A percentile compares a stretch with the other conserved stretches of the same genome.
phyloP scores from a whole-genome alignment of 176 grass and related monocot genomes.

The Tillandsia fasciculata region DNA sequence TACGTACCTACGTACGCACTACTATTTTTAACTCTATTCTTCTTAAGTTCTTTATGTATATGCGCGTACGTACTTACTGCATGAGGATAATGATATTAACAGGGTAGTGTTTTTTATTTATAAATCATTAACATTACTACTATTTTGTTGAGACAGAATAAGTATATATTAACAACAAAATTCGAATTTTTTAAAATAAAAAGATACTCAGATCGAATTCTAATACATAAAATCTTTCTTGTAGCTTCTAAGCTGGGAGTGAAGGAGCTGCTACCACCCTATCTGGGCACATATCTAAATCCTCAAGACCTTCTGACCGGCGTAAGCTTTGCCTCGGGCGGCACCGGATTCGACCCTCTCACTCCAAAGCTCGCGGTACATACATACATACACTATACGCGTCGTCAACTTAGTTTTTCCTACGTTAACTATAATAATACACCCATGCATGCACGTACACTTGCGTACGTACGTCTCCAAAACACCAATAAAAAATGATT shows the following conservation, averaged over 20 bases:
- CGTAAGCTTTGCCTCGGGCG: constrained; percentile 81
- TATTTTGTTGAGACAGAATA: too few relatives aligned
- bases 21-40: too few relatives aligned
- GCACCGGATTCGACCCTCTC: constrained; percentile 67
- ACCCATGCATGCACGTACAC: background rate
- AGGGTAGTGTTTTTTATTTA: background rate
- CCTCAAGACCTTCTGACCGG: constrained; percentile 60
- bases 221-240: background rate
- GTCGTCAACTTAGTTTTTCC: too few relatives aligned
- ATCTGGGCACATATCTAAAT: constrained; percentile 27
- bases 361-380: constrained; percentile 49
- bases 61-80: too few relatives aligned
- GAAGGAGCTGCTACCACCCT: constrained; percentile 47
- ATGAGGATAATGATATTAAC: background rate
- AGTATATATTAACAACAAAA: too few relatives aligned
- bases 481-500: background rate
- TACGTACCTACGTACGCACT: too few relatives aligned
- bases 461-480: background rate
- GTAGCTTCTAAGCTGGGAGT: constrained; percentile 38
- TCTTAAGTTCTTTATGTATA: too few relatives aligned
- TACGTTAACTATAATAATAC: too few relatives aligned
- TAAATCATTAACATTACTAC: background rate
- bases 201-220: background rate
- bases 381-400: too few relatives aligned
- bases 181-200: too few relatives aligned